phyloP scores from a whole-genome alignment of 495 filamentous ascomycete species.

The Tuber indicum region DNA sequence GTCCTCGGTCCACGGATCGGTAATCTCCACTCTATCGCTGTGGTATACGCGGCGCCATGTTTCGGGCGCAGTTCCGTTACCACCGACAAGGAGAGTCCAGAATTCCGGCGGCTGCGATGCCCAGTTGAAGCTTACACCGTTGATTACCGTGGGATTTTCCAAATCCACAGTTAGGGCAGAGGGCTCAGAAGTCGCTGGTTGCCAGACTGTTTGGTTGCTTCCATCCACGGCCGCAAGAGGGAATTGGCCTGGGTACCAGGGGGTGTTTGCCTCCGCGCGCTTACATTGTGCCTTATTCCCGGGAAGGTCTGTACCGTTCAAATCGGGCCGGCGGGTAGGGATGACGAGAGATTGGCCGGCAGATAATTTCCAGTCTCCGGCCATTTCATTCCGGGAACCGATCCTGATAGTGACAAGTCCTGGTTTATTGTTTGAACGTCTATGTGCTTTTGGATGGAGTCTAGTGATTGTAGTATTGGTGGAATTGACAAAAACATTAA shows the following conservation, averaged over 20 bases:
- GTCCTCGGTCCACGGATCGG: slow-evolving; percentile 38
- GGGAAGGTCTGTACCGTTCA: slow-evolving; percentile 35
- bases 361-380: slow-evolving; percentile 48
- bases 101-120: slow-evolving; percentile 54
- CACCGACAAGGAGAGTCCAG: slow-evolving; percentile 54
- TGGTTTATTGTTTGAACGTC: slow-evolving; percentile 5
- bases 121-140: slow-evolving; percentile 62
- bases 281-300: slow-evolving; percentile 64
- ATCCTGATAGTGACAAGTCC: slow-evolving; percentile 24
- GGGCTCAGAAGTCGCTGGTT: slow-evolving; percentile 51
- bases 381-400: slow-evolving; percentile 27
- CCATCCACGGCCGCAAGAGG: slow-evolving; percentile 66
- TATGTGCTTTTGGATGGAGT: slow-evolving; percentile 11
- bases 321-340: slow-evolving; percentile 50
- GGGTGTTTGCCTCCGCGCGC: slow-evolving; percentile 48
- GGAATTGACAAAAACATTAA: slow-evolving; percentile 30
- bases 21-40: slow-evolving; percentile 40
- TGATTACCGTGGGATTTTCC: slow-evolving; percentile 43
- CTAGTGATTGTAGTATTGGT: slow-evolving; percentile 38
- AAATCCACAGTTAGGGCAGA: slow-evolving; percentile 50
- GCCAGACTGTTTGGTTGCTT: slow-evolving; percentile 64
- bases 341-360: slow-evolving; percentile 52
- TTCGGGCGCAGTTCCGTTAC: slow-evolving; percentile 38
- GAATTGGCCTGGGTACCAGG: slow-evolving; percentile 62
- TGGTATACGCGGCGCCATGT: slow-evolving; percentile 35